phyloP scores from a whole-genome alignment of 2,329 filamentous ascomycete genomes.

The Acephala macrosclerotiorum region DNA sequence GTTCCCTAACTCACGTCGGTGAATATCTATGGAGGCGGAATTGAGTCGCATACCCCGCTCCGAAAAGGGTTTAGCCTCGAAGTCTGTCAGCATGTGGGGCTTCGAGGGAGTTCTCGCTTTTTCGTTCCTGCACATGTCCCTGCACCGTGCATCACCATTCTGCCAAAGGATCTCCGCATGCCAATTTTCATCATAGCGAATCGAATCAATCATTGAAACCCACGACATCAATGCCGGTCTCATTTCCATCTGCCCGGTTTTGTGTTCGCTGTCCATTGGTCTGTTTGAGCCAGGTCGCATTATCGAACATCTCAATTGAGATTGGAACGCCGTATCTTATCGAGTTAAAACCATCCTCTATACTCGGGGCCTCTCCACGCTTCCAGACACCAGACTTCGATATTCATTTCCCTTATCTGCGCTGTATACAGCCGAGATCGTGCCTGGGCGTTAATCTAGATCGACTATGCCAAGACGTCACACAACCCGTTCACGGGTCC shows the following conservation, averaged over 20 bases:
- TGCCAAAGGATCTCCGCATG: background rate
- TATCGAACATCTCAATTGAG: too few species aligned
- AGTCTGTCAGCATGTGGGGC: background rate
- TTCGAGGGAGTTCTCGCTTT: background rate
- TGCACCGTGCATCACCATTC: background rate
- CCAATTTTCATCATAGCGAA: background rate
- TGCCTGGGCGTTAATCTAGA: background rate
- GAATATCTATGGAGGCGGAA: background rate
- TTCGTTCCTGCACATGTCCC: background rate
- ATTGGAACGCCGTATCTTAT: too few species aligned
- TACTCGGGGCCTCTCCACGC: too few species aligned
- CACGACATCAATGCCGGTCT: too few species aligned
- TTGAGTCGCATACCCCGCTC: background rate
- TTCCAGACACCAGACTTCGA: too few species aligned
- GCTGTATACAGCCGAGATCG: background rate
- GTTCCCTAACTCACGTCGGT: background rate
- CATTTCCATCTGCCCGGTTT: too few species aligned
- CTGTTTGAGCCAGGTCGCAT: too few species aligned
- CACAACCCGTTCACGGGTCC: background rate
- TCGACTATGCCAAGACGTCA: background rate
- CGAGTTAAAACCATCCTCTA: too few species aligned
- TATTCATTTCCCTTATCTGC: background rate
- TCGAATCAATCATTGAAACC: background rate
- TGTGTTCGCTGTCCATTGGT: too few species aligned
- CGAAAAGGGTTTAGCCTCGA: background rate